phyloP scores from a whole-genome alignment of 148 eudicot genomes.

The Heliosperma pusillum region DNA sequence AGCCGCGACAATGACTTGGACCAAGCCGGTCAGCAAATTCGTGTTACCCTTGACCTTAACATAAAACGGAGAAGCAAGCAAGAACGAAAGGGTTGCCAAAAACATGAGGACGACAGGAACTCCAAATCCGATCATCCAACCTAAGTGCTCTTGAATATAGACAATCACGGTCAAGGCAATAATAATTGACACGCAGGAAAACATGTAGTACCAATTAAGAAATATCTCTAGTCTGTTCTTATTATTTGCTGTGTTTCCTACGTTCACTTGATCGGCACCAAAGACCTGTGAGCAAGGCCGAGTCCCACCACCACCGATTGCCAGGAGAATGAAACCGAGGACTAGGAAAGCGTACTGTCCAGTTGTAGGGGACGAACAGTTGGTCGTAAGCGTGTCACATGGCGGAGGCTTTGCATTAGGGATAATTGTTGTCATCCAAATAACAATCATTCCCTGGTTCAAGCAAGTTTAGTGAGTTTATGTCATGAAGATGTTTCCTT shows the following conservation, averaged over 20 bases:
- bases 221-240: constrained; percentile 49
- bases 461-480: background rate
- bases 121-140: constrained; percentile 76
- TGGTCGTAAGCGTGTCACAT: constrained; percentile 35
- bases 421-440: constrained; percentile 79
- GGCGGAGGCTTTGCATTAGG: constrained; percentile 58
- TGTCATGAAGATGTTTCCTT: too few relatives aligned
- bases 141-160: constrained; percentile 67
- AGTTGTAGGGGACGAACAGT: constrained; percentile 48
- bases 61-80: constrained; percentile 55
- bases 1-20: constrained; percentile 51
- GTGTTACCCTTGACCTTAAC: constrained; percentile 40
- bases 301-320: constrained; percentile 82
- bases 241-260: constrained; percentile 16
- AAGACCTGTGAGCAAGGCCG: constrained; percentile 80
- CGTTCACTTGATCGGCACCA: constrained; percentile 76
- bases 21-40: constrained; percentile 55
- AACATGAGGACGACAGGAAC: constrained; percentile 67
- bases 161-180: constrained; percentile 63
- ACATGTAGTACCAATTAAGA: constrained; percentile 74
- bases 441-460: constrained; percentile 58
- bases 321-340: constrained; percentile 51
- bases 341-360: constrained; percentile 44
- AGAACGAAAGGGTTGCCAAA: constrained; percentile 40
- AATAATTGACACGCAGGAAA: constrained; percentile 41